These are phyloP conservation scores for Warburgia ugandensis DNA, from an alignment of 164 flowering plant genomes.

Conservation along the genomic window DNA sequence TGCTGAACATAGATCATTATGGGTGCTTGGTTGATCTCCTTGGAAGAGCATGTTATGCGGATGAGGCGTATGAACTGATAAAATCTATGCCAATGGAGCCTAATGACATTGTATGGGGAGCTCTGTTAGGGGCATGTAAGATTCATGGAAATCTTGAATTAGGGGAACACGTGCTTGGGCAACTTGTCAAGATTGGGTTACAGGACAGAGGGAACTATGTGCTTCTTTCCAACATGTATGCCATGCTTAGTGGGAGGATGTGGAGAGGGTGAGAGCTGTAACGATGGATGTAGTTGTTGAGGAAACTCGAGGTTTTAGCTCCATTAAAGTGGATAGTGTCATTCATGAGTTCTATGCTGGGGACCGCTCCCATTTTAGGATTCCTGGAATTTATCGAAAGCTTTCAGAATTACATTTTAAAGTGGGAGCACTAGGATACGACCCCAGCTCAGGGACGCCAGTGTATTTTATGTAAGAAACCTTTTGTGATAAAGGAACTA, in stretches of 20 bases:
- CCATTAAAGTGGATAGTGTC: conserved; percentile 5
- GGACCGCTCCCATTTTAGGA: conserved; percentile 2
- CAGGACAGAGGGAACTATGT: conserved; percentile 11
- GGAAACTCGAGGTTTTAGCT: conserved; percentile 8
- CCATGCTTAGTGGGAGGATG: conserved; percentile 3
- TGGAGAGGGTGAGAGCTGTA: background rate
- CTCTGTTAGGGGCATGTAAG: conserved; percentile 8
- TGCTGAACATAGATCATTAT: conserved; percentile 8
- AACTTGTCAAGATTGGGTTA: conserved; percentile 3
- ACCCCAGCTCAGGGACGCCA: background rate
- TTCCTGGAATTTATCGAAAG: conserved; percentile 1
- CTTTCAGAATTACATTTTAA: conserved; percentile 2
- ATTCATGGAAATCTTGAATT: conserved; percentile 5
- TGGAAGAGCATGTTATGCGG: conserved; percentile 1
- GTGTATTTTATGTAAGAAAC: too few species aligned
- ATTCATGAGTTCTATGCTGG: conserved; percentile 10
- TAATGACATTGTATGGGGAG: conserved; percentile 9
- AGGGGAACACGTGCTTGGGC: conserved; percentile 7
- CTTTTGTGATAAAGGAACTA: too few species aligned
- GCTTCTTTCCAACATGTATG: conserved; percentile 6
- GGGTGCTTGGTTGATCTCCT: conserved; percentile 11
- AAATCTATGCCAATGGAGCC: conserved; percentile 7
- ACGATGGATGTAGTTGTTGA: conserved; percentile 3
- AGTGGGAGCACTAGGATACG: conserved; percentile 1
- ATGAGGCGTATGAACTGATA: conserved; percentile 8